phyloP scores from a whole-genome alignment of 2,329 filamentous ascomycete genomes.

The Geosmithia flava region DNA sequence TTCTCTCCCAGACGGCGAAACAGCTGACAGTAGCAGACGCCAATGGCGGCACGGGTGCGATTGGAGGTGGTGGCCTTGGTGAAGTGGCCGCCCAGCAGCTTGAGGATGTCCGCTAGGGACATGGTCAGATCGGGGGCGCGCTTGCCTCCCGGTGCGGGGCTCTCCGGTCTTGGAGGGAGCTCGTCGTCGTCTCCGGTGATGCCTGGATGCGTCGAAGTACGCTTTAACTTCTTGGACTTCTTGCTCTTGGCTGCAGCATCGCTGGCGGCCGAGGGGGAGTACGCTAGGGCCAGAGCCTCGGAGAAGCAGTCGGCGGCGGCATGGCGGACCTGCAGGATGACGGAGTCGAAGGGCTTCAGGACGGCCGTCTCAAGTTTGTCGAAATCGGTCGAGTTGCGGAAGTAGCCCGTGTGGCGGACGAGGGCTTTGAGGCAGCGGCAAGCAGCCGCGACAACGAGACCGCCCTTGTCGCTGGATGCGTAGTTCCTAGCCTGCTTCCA shows the following conservation, averaged over 20 bases:
- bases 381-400: constrained; percentile 81
- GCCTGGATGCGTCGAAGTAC: constrained; percentile 45
- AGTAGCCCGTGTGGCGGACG: constrained; percentile 61
- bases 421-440: constrained; percentile 70
- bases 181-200: constrained; percentile 56
- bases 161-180: constrained; percentile 52
- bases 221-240: constrained; percentile 53
- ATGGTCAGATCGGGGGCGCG: constrained; percentile 64
- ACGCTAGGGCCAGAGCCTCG: constrained; percentile 69
- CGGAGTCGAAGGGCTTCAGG: constrained; percentile 78
- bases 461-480: constrained; percentile 68
- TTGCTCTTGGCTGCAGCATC: constrained; percentile 42
- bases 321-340: constrained; percentile 63
- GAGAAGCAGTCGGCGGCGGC: constrained; percentile 79
- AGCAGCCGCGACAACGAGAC: constrained; percentile 65
- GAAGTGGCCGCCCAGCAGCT: constrained; percentile 70
- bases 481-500: constrained; percentile 84
- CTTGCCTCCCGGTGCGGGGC: constrained; percentile 55
- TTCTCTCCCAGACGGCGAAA: constrained; percentile 69
- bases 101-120: constrained; percentile 65
- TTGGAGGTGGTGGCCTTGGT: constrained; percentile 68
- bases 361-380: constrained; percentile 73
- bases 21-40: constrained; percentile 75
- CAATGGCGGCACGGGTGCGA: constrained; percentile 68
- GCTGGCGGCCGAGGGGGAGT: constrained; percentile 35